phyloP scores from a whole-genome alignment of 768 basidiomycete genomes.

The Boletus insuetus region DNA sequence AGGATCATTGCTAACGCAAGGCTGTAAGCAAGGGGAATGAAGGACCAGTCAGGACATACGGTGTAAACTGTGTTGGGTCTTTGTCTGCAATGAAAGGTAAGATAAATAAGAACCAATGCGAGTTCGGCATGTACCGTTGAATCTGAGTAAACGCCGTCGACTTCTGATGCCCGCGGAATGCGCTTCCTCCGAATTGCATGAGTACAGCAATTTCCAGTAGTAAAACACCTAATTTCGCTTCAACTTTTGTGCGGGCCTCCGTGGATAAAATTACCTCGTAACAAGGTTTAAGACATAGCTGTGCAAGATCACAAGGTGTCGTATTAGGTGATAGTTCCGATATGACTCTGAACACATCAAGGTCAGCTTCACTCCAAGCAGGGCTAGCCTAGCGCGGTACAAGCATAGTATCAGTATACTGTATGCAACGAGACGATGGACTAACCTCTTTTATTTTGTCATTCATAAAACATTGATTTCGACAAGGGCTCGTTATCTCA shows the following conservation, averaged over 20 bases:
- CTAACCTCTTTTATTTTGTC: constrained; percentile 13
- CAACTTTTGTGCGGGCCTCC: neutral
- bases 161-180: constrained; percentile 1
- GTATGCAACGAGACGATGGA: neutral
- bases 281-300: constrained; percentile 57
- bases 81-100: constrained; percentile 20
- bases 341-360: constrained; percentile 38
- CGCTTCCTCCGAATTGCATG: neutral
- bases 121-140: constrained; percentile 19
- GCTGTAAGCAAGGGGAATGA: neutral
- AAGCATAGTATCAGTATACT: neutral
- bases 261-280: constrained; percentile 42
- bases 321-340: constrained; percentile 44
- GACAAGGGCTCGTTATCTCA: constrained; percentile 22
- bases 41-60: constrained; percentile 18
- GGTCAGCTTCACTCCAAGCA: constrained; percentile 43
- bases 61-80: constrained; percentile 16
- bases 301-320: constrained; percentile 53
- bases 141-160: constrained; percentile 10
- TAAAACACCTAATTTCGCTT: constrained; percentile 23
- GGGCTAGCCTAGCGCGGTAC: constrained; percentile 18
- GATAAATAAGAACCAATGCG: neutral
- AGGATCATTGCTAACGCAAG: constrained; percentile 40
- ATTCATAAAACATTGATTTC: constrained; percentile 28
- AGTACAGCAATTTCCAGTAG: constrained; percentile 15